A percentile compares a stretch with the other conserved stretches of the same genome.
phyloP scores from a whole-genome alignment of 352 stramenopile genomes.

The Pythium brassicae region DNA sequence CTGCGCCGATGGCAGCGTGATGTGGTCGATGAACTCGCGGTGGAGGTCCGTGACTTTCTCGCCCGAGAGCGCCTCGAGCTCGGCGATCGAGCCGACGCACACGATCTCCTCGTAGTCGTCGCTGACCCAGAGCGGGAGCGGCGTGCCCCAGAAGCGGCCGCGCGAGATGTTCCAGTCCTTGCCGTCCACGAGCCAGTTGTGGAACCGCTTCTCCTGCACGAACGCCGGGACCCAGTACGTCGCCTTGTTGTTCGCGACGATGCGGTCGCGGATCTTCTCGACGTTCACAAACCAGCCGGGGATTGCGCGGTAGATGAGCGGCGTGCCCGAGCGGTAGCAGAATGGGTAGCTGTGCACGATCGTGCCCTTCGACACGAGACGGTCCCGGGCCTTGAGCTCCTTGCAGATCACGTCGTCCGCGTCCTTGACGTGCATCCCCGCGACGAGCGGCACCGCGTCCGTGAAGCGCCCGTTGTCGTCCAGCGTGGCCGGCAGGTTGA shows the following conservation, averaged over 20 bases:
- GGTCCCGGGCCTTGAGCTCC: conserved; percentile 91
- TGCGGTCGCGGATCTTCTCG: conserved; percentile 96
- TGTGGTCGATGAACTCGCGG: conserved; percentile 97
- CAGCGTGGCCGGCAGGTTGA: conserved; percentile 94
- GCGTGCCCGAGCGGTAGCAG: conserved; percentile 99
- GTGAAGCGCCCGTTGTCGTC: conserved; percentile 97
- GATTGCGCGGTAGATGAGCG: conserved; percentile 99
- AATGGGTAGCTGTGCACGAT: conserved; percentile 99
- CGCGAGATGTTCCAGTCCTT: conserved; percentile 99
- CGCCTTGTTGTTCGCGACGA: conserved; percentile 87
- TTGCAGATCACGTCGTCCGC: conserved; percentile 96
- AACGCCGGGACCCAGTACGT: conserved; percentile 84
- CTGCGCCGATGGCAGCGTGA: conserved; percentile 96
- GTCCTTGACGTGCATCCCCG: conserved; percentile 97
- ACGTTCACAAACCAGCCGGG: conserved; percentile 99
- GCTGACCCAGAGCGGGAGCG: conserved; percentile 97
- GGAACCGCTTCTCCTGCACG: conserved; percentile 99
- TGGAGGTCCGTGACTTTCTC: conserved; percentile 95
- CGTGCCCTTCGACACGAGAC: conserved; percentile 96
- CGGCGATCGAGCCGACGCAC: conserved; percentile 94
- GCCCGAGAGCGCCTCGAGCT: conserved; percentile 95
- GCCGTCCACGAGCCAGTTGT: conserved; percentile 99
- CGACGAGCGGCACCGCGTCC: conserved; percentile 88
- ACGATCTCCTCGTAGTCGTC: conserved; percentile 98
- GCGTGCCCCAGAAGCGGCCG: conserved; percentile 99